phyloP scores from a whole-genome alignment of 352 stramenopile species.

The Phytophthora megakarya region DNA sequence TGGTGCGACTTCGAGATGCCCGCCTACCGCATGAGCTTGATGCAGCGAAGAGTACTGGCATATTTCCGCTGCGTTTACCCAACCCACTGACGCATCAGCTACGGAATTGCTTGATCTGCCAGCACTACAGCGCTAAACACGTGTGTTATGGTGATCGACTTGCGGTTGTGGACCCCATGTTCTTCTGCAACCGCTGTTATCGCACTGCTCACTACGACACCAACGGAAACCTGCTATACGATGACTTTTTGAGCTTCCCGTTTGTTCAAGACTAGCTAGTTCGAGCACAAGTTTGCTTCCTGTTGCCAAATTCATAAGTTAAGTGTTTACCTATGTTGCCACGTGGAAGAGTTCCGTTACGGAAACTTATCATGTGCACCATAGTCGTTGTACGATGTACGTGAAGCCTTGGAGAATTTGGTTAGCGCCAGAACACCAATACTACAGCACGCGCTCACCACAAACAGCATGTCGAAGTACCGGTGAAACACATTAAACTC shows the following conservation, averaged over 20 bases:
- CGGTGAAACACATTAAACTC: conserved; percentile 86
- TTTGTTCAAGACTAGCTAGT: conserved; percentile 67
- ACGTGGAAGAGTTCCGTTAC: conserved; percentile 30
- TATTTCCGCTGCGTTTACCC: conserved; percentile 70
- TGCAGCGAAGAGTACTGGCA: conserved; percentile 25
- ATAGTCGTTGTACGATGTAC: conserved; percentile 76
- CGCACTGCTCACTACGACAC: conserved; percentile 63
- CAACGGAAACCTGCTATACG: conserved; percentile 59
- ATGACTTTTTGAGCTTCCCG: conserved; percentile 74
- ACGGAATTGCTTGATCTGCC: conserved; percentile 76
- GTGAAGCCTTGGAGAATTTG: conserved; percentile 83
- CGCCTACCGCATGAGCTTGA: conserved; percentile 64
- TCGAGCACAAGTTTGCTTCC: background rate
- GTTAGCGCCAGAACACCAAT: conserved; percentile 60
- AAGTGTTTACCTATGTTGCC: conserved; percentile 20
- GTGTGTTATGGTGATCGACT: conserved; percentile 81
- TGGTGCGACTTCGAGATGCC: conserved; percentile 67
- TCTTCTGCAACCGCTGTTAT: conserved; percentile 81
- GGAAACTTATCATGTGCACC: conserved; percentile 80
- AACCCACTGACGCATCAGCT: conserved; percentile 51
- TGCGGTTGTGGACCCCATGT: conserved; percentile 70
- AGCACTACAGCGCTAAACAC: conserved; percentile 79
- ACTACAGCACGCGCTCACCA: conserved; percentile 73
- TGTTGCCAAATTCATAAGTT: conserved; percentile 31
- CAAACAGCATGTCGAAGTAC: conserved; percentile 88